Conservation (phyloP, 2,329 filamentous ascomycete species). For the Fusarium musae region DNA sequence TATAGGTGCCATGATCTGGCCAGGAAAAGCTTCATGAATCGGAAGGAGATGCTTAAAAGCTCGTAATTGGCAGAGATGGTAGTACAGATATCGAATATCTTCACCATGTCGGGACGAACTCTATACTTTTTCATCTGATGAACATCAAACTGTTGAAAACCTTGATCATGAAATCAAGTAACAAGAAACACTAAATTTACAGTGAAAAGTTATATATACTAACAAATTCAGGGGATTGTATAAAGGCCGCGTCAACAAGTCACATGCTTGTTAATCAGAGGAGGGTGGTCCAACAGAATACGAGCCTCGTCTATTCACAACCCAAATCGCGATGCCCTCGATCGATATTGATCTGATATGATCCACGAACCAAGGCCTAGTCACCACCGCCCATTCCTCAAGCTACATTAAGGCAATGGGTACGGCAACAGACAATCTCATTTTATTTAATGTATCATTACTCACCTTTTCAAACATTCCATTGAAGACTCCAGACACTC, state of each 20-base stretch:
- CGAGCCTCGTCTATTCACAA: neutral
- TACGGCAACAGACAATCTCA: neutral
- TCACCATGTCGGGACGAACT: neutral
- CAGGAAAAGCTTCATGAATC: neutral
- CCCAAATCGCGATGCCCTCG: neutral
- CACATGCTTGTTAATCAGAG: neutral
- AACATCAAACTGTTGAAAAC: neutral
- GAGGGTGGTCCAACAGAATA: neutral
- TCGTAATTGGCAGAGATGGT: neutral
- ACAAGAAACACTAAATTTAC: neutral
- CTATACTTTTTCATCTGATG: neutral
- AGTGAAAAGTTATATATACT: neutral
- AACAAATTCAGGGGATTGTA: neutral
- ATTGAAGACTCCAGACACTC: constrained; percentile 5
- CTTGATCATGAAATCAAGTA: neutral
- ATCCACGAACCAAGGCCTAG: neutral
- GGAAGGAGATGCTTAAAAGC: neutral
- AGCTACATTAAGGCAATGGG: neutral
- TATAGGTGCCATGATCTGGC: neutral
- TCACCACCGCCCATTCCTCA: neutral
- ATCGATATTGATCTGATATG: neutral
- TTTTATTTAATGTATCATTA: neutral
- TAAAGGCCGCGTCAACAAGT: neutral
- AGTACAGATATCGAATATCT: too few relatives aligned
- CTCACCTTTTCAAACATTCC: neutral